Evolutionary conservation across 345 rosid species (phyloP).

Genomic region (Dimocarpus longan): DNA sequence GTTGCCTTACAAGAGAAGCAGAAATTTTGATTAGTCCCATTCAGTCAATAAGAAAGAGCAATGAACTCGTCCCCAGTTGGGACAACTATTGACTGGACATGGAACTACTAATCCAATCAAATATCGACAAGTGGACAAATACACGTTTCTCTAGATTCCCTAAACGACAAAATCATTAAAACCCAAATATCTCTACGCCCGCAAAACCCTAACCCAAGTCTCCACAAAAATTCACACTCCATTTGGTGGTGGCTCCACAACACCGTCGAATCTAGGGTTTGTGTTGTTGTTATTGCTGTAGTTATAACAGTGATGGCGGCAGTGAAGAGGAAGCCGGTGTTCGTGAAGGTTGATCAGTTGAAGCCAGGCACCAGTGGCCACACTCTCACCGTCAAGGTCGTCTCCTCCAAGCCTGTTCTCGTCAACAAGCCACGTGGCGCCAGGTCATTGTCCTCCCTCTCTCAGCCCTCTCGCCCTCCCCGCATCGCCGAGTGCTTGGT

Average conservation of each 20-base stretch:
- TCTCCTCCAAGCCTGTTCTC: constrained; percentile 47
- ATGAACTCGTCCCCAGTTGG: too few species aligned
- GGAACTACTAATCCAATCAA: not conserved
- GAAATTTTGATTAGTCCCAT: too few species aligned
- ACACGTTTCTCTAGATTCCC: not conserved
- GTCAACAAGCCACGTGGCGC: constrained; percentile 47
- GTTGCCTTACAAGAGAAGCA: too few species aligned
- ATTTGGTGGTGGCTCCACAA: constrained; percentile 3
- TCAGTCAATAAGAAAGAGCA: not conserved
- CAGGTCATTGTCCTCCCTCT: constrained; percentile 39
- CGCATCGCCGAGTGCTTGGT: constrained; percentile 80
- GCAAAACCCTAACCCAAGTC: constrained; percentile 9
- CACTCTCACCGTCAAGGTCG: constrained; percentile 55
- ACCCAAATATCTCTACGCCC: too few species aligned
- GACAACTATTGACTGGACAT: not conserved
- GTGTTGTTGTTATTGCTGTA: not conserved
- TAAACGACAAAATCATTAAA: not conserved
- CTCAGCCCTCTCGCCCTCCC: constrained; percentile 56
- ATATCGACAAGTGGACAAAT: not conserved
- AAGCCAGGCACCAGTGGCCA: constrained; percentile 64
- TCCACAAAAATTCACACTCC: too few species aligned
- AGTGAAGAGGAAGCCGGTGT: constrained; percentile 59
- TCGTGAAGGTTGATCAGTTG: constrained; percentile 54
- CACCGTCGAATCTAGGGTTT: not conserved
- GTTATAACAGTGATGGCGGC: constrained; percentile 24